Evolutionary conservation across 2,329 filamentous ascomycete genomes (phyloP).

Genomic region (Aspergillus arachidicola): DNA sequence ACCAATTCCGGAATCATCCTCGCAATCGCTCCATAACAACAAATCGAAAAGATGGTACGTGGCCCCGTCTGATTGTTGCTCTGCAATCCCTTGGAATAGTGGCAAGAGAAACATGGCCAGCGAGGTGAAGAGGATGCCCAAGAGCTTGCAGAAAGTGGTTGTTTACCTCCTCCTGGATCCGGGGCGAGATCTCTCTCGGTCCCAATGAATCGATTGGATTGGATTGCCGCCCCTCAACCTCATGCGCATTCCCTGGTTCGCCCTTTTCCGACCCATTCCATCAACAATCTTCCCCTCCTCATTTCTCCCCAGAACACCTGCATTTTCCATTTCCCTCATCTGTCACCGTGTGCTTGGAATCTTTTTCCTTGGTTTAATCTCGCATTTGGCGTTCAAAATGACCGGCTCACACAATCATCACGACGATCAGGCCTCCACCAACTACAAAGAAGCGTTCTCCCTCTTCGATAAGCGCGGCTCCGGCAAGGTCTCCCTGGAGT

Average conservation of each 20-base stretch:
- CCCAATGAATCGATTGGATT: neutral
- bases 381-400: constrained; percentile 27
- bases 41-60: constrained; percentile 13
- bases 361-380: constrained; percentile 2
- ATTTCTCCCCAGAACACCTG: constrained; percentile 3
- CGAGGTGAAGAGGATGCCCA: neutral
- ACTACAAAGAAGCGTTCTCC: constrained; percentile 99
- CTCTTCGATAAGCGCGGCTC: constrained; percentile 99
- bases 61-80: neutral
- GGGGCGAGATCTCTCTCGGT: neutral
- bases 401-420: constrained; percentile 25
- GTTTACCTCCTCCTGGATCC: neutral
- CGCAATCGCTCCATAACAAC: neutral
- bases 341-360: neutral
- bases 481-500: constrained; percentile 83
- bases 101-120: neutral
- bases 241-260: constrained; percentile 17
- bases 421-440: constrained; percentile 70
- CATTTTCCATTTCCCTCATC: constrained; percentile 7
- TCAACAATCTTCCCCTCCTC: neutral
- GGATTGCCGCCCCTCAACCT: constrained; percentile 1
- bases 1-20: neutral
- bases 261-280: constrained; percentile 11
- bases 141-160: neutral
- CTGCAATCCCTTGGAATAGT: neutral